phyloP scores from a whole-genome alignment of 2,329 filamentous ascomycete species.

The Phoma sp. region DNA sequence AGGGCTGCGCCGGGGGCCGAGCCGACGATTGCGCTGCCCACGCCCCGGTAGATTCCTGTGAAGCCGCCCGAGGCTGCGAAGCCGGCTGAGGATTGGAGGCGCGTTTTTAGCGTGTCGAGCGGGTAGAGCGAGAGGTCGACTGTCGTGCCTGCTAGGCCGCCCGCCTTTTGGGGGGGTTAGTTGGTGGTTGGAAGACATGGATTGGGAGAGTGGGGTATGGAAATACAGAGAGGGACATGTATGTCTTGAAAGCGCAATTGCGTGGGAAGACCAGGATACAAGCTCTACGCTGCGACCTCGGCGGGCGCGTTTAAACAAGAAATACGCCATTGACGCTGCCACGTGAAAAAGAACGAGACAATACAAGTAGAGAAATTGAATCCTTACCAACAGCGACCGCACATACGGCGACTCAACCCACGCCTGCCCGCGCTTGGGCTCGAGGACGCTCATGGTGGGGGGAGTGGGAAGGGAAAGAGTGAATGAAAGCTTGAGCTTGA shows the following conservation, averaged over 20 bases:
- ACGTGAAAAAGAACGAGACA: background rate
- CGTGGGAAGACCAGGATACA: background rate
- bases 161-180: conserved; percentile 68
- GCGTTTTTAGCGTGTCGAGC: conserved; percentile 98
- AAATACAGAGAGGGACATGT: background rate
- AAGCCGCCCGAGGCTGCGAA: conserved; percentile 88
- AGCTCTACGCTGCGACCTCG: conserved; percentile 4
- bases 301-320: background rate
- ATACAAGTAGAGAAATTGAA: background rate
- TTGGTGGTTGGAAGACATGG: background rate
- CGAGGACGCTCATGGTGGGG: conserved; percentile 40
- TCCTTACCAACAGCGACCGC: conserved; percentile 54
- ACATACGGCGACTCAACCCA: conserved; percentile 57
- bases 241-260: background rate
- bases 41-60: conserved; percentile 88
- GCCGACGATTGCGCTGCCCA: conserved; percentile 87
- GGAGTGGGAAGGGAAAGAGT: background rate
- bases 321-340: background rate
- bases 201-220: background rate
- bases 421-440: conserved; percentile 31
- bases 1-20: conserved; percentile 93
- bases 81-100: conserved; percentile 80
- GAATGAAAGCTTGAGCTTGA: conserved; percentile 34
- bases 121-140: conserved; percentile 97
- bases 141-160: conserved; percentile 89